Base-by-base conservation (phyloP, 805 yeast genomes). In the Komagataella phaffii region DNA sequence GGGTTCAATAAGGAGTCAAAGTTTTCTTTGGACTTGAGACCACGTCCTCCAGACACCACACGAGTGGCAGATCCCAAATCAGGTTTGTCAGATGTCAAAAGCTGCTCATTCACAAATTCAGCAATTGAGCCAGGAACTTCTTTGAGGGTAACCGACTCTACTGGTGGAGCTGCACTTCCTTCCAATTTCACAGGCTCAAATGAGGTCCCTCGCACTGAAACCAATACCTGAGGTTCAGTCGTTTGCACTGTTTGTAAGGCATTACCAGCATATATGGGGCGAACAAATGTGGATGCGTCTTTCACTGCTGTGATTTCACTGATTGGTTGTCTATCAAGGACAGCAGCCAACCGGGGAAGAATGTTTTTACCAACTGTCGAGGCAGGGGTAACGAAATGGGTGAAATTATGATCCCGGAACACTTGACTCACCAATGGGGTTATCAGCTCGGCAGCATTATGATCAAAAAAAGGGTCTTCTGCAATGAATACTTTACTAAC, bases 201-300 rank as follows among this genome's bases (percentile, higher is more conserved):
- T 0, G 97, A 87, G 12, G 96, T 84, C 1, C 88, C 73, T 70
- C 98, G 80, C 8, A 86, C 80, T n/a, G 96, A 84, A 10, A 86
- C 70, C 54, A 91, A 69, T 50, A 86, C 75, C 55, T 78, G 71
- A 3, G 73, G 64, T 61, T 91, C 96, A 21, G 64, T 72, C 21
- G 88, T 73, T 64, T 81, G 78, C 49, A 93, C 87, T 2, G 96
- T 89, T 45, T 88, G 78, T 53, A 88, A 71, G 4, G 95, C 95
- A 67, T 93, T 93, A 49, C 99, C 99, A 18, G 99, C 98, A 64
- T 87, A 93, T 44, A 91, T 88, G 48, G 98, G 97, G 66, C 98
- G 83, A 44, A 84, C 81, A 67, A 91, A 93, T 6, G 93, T 85
- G 55, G 76, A 78, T 17, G 78, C 73, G 50, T 79, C 71, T 56